Evolutionary conservation across 2,329 filamentous ascomycete species (phyloP).

Genomic region (Ceratocystis eucalypticola): DNA sequence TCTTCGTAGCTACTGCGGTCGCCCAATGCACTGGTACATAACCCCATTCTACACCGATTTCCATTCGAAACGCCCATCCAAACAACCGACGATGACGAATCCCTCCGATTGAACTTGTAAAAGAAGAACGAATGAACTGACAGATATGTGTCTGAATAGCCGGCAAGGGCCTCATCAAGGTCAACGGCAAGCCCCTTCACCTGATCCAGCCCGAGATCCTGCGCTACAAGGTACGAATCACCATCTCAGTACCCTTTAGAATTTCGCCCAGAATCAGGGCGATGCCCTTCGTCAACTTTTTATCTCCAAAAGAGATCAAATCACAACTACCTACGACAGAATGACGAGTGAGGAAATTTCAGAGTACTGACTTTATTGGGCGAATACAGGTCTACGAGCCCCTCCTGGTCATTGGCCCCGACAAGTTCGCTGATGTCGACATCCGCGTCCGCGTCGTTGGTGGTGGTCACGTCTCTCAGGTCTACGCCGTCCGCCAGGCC

Average conservation of each 20-base stretch:
- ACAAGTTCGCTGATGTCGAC: slow-evolving; percentile 94
- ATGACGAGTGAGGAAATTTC: neutral
- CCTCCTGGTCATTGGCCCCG: slow-evolving; percentile 86
- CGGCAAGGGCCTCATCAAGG: slow-evolving; percentile 73
- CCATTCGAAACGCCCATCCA: slow-evolving; percentile 9
- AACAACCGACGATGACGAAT: slow-evolving; percentile 4
- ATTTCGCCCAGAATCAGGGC: neutral
- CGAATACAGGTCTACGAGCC: slow-evolving; percentile 78
- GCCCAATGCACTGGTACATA: slow-evolving; percentile 66
- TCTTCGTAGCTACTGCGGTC: slow-evolving; percentile 52
- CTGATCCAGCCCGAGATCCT: slow-evolving; percentile 94
- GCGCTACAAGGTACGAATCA: slow-evolving; percentile 71
- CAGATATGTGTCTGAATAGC: slow-evolving; percentile 23
- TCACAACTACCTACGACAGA: neutral
- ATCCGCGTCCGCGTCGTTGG: slow-evolving; percentile 93
- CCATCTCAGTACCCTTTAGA: neutral
- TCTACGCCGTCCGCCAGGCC: slow-evolving; percentile 97
- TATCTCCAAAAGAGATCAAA: neutral
- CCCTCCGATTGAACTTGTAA: neutral
- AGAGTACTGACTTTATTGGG: slow-evolving; percentile 7
- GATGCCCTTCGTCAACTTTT: neutral
- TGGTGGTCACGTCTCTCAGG: slow-evolving; percentile 94
- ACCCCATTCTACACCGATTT: slow-evolving; percentile 8
- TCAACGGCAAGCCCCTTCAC: slow-evolving; percentile 91
- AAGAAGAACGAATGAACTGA: slow-evolving; percentile 10